Conservation (phyloP, 2,329 filamentous ascomycete genomes). For the Penicillium sp. region DNA sequence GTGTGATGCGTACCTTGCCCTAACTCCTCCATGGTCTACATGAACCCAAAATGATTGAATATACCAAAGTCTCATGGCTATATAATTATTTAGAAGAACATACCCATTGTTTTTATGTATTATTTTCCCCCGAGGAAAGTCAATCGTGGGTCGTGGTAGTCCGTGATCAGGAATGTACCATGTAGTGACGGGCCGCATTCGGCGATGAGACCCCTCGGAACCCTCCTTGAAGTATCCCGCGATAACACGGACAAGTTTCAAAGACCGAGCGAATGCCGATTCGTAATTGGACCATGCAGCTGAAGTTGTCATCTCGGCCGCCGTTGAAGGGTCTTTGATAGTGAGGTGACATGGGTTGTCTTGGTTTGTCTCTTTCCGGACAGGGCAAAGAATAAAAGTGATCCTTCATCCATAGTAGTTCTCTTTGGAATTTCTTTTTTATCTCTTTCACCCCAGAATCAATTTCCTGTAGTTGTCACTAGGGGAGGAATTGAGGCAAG, state of each 20-base stretch:
- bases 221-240: conserved; percentile 16
- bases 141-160: neutral
- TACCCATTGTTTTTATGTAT: neutral
- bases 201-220: conserved; percentile 8
- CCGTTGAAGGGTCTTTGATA: neutral
- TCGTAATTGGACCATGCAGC: conserved; percentile 8
- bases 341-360: conserved; percentile 8
- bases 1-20: conserved; percentile 68
- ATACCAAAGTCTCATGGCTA: neutral
- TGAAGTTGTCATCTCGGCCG: conserved; percentile 4
- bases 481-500: conserved; percentile 2
- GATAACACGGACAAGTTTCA: neutral
- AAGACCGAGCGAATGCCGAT: neutral
- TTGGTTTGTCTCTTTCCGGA: conserved; percentile 15
- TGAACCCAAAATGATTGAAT: conserved; percentile 5
- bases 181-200: conserved; percentile 16
- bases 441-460: neutral
- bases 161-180: conserved; percentile 14
- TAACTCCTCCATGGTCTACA: conserved; percentile 20
- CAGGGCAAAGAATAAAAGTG: conserved; percentile 4
- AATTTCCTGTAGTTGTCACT: neutral
- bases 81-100: neutral
- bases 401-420: neutral
- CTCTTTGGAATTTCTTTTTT: neutral
- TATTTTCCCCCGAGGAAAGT: neutral